A percentile compares a stretch with the other conserved stretches of the same genome.
These are phyloP conservation scores for Tetraselmis striata DNA, from an alignment of 139 green algal species.

Conservation along the genomic window DNA sequence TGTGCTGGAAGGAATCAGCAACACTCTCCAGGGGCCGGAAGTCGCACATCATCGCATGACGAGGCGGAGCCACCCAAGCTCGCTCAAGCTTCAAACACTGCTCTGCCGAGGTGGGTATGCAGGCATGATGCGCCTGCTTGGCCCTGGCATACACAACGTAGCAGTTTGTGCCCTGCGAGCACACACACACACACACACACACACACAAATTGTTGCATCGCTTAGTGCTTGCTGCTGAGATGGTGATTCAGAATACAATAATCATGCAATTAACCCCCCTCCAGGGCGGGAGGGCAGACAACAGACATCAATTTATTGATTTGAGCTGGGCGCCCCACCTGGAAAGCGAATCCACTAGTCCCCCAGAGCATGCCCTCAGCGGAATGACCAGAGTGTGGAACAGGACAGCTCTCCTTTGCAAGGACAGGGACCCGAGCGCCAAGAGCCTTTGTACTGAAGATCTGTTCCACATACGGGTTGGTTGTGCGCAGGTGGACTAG, in stretches of 20 bases:
- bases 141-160: neutral
- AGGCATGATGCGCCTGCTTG: no score
- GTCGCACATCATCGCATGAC: neutral
- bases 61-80: neutral
- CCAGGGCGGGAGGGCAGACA: neutral
- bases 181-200: no score
- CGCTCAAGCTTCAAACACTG: neutral
- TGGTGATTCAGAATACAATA: no score
- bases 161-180: neutral
- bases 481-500: conserved; percentile 27
- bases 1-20: no score
- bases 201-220: no score
- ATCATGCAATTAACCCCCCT: no score
- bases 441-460: neutral
- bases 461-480: conserved; percentile 31
- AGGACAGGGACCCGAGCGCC: neutral
- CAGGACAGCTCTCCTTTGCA: neutral
- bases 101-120: no score
- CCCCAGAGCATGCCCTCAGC: conserved; percentile 20
- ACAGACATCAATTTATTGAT: no score
- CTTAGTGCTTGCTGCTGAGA: no score
- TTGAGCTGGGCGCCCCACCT: no score
- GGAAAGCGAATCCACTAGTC: conserved; percentile 74
- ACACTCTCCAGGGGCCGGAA: neutral
- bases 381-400: neutral